Percentiles rank a stretch among this genome's conserved stretches.
Conservation (phyloP, 2,329 filamentous ascomycete species). For the Capronia epimyces region DNA sequence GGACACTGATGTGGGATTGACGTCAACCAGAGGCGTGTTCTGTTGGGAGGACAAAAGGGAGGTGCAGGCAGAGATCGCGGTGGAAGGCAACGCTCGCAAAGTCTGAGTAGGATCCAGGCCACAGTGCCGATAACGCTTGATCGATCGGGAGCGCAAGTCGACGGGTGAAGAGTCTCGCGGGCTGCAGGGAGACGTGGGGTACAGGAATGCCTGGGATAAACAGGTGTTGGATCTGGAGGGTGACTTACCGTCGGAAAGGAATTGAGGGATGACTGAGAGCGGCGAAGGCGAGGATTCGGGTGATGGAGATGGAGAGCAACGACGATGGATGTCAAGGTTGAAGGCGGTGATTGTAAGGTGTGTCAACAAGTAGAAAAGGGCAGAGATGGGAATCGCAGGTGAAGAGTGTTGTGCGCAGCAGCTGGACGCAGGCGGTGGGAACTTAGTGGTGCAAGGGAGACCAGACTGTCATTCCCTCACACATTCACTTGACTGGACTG, state of each 20-base stretch:
- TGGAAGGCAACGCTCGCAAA: neutral
- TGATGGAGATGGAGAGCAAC: slow-evolving; percentile 10
- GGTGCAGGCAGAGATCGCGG: neutral
- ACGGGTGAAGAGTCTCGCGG: slow-evolving; percentile 7
- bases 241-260: slow-evolving; percentile 21
- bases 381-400: slow-evolving; percentile 9
- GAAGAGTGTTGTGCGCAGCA: slow-evolving; percentile 7
- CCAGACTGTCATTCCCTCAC: neutral
- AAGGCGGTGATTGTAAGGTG: slow-evolving; percentile 13
- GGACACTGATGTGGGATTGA: slow-evolving; percentile 14
- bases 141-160: slow-evolving; percentile 8
- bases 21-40: slow-evolving; percentile 18
- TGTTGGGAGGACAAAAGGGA: slow-evolving; percentile 5
- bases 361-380: slow-evolving; percentile 5
- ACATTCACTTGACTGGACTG: neutral
- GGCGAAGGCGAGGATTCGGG: slow-evolving; percentile 9
- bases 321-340: slow-evolving; percentile 5
- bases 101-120: neutral
- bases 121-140: slow-evolving; percentile 5
- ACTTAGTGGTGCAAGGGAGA: neutral
- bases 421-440: slow-evolving; percentile 9
- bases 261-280: slow-evolving; percentile 7
- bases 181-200: slow-evolving; percentile 21
- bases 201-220: slow-evolving; percentile 13
- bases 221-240: slow-evolving; percentile 12